Conservation (phyloP, 2,329 filamentous ascomycete species). For the Laburnicola sp. region DNA sequence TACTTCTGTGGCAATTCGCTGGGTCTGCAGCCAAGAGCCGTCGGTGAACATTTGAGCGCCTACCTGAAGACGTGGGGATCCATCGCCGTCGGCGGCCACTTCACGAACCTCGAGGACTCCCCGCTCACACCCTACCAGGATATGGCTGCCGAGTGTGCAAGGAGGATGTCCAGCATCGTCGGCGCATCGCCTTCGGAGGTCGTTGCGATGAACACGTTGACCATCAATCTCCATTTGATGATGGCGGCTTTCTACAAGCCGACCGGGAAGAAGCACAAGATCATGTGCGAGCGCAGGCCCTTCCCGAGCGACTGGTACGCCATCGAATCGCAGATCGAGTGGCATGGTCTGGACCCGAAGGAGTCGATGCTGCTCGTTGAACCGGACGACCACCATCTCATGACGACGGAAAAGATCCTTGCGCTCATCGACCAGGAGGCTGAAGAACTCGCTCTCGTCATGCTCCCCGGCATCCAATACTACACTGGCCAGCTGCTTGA, state of each 20-base stretch:
- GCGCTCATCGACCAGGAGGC: conserved; percentile 73
- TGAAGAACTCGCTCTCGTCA: conserved; percentile 69
- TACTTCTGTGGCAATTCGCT: conserved; percentile 92
- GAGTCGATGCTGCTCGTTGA: conserved; percentile 70
- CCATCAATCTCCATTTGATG: conserved; percentile 78
- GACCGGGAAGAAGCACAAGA: conserved; percentile 67
- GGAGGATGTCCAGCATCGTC: conserved; percentile 71
- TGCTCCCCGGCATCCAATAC: conserved; percentile 86
- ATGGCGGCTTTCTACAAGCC: conserved; percentile 84
- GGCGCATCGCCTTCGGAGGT: conserved; percentile 74
- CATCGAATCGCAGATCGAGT: conserved; percentile 78
- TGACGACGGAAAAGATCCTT: conserved; percentile 71
- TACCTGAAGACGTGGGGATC: conserved; percentile 83
- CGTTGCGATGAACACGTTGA: conserved; percentile 85
- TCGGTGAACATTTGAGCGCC: conserved; percentile 66
- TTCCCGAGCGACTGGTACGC: conserved; percentile 90
- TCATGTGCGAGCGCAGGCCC: conserved; percentile 82
- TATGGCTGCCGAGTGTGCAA: conserved; percentile 72
- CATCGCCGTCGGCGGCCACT: conserved; percentile 83
- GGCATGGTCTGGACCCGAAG: conserved; percentile 66
- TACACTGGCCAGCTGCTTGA: conserved; percentile 89
- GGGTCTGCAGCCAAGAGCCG: conserved; percentile 75
- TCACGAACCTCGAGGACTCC: conserved; percentile 67
- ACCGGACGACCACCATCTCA: conserved; percentile 63
- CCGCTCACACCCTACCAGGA: conserved; percentile 75